A percentile compares a stretch with the other conserved stretches of the same genome.
Evolutionary conservation across 208 protist genomes (phyloP).

Genomic region (Crithidia acanthocephali): DNA sequence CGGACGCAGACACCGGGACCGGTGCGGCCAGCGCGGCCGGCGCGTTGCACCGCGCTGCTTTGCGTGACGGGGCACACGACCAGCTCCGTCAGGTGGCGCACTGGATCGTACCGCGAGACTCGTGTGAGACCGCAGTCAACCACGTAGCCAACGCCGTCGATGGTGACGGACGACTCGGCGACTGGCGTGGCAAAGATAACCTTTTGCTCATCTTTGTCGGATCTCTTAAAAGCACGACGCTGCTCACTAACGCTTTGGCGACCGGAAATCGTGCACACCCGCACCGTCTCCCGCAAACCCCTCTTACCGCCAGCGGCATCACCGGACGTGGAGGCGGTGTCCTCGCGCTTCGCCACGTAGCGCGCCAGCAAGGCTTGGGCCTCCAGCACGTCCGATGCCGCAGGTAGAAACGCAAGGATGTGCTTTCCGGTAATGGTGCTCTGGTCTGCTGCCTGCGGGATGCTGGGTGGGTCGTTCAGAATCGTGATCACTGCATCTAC

Average conservation of each 20-base stretch:
- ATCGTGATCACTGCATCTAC: slow-evolving; percentile 44
- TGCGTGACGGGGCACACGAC: slow-evolving; percentile 95
- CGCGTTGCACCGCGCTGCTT: slow-evolving; percentile 95
- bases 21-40: slow-evolving; percentile 97
- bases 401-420: slow-evolving; percentile 67
- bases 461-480: slow-evolving; percentile 33
- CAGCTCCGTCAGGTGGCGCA: slow-evolving; percentile 93
- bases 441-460: background rate
- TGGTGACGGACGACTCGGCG: slow-evolving; percentile 98
- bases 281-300: background rate
- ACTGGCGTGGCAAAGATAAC: slow-evolving; percentile 98
- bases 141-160: slow-evolving; percentile 98
- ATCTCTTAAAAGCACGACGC: slow-evolving; percentile 32
- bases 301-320: background rate
- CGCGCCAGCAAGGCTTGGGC: slow-evolving; percentile 11
- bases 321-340: background rate
- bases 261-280: slow-evolving; percentile 45
- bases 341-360: background rate
- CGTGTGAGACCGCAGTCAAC: slow-evolving; percentile 97
- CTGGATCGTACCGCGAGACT: slow-evolving; percentile 94
- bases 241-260: slow-evolving; percentile 44
- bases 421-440: slow-evolving; percentile 20
- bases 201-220: slow-evolving; percentile 48
- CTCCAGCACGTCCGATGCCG: slow-evolving; percentile 49
- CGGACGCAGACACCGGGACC: slow-evolving; percentile 95